phyloP scores from a whole-genome alignment of 176 grass and related monocot species.

The Miscanthus lutarioriparius region DNA sequence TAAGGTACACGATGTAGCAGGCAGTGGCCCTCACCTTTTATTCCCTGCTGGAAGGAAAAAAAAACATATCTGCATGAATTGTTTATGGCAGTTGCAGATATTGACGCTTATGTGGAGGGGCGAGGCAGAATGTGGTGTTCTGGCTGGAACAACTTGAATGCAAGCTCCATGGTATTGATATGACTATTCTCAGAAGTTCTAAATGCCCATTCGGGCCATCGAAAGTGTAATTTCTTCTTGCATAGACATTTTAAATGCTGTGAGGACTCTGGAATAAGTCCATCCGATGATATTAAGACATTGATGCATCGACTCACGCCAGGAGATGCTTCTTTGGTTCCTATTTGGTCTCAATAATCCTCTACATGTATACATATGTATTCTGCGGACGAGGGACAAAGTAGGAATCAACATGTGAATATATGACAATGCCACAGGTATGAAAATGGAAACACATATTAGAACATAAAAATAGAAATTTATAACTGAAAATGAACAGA shows the following conservation, averaged over 20 bases:
- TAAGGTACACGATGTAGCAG: slow-evolving; percentile 26
- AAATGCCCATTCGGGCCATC: slow-evolving; percentile 6
- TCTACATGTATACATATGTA: slow-evolving; percentile 28
- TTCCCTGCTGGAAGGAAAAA: slow-evolving; percentile 10
- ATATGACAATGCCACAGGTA: background rate
- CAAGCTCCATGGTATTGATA: background rate
- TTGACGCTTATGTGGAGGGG: slow-evolving; percentile 28
- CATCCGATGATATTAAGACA: slow-evolving; percentile 35
- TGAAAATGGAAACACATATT: background rate
- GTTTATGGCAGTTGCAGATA: slow-evolving; percentile 25
- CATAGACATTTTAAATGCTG: slow-evolving; percentile 14
- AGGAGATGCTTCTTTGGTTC: slow-evolving; percentile 15
- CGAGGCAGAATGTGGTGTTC: slow-evolving; percentile 22
- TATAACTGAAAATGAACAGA: background rate
- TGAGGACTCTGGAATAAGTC: slow-evolving; percentile 32
- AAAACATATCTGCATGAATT: slow-evolving; percentile 30
- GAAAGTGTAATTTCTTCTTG: slow-evolving; percentile 23
- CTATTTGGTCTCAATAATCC: slow-evolving; percentile 7
- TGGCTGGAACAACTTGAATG: slow-evolving; percentile 5
- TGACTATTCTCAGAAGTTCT: slow-evolving; percentile 2
- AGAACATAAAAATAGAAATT: background rate
- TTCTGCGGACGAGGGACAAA: background rate
- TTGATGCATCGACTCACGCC: background rate
- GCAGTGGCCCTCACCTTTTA: slow-evolving; percentile 31
- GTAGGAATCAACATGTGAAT: slow-evolving; percentile 33